Evolutionary conservation across 192 early-diverging fungal species (phyloP), one percentile per base, ranked within the genome.

Genomic region (Anaeromyces robustus): DNA sequence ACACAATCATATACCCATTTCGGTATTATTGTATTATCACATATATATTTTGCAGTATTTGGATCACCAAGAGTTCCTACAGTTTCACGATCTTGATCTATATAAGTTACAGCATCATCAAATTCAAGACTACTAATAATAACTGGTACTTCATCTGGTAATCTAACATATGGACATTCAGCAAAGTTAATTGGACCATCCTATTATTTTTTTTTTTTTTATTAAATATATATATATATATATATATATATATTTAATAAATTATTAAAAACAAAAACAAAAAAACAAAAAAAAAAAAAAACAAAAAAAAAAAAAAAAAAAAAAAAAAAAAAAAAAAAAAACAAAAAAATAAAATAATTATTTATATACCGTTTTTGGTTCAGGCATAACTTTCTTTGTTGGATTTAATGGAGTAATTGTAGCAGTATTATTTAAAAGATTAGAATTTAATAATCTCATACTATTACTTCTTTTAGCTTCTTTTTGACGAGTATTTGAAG

Each of bases 1-100:
- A 98, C 82, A 79, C 93, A 92, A n/a, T 95, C 93, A 2, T 92
- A 84, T 32, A 98, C 84, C 97, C 97, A 99, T 29, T 86, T 82
- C 1, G 96, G 97, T 39, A 96, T 22, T 52, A 52, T 52, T 22
- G 43, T 22, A 52, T 19, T 52, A 4, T 52, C 19, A 52, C 43
- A 52, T 52, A 52, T 22, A 52, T 52, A 52, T 77, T 18, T 81
- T 12, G 84, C 78, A 18, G 85, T 84, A 39, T 83, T 84, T 77
- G 89, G 89, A 13, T 84, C 80, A 4, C 79, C 91, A 77, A 87
- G 41, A 0, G 89, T 83, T 1, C 84, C 90, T 0, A 94, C 86
- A 28, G 88, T 91, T 34, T 92, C 92, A 30, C 92, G 88, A 81
- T 93, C 95, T 39, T 93, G 82, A 82, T 93, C 92, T 77, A 95